phyloP scores from a whole-genome alignment of 345 rosid genomes.

The Balakata baccata region DNA sequence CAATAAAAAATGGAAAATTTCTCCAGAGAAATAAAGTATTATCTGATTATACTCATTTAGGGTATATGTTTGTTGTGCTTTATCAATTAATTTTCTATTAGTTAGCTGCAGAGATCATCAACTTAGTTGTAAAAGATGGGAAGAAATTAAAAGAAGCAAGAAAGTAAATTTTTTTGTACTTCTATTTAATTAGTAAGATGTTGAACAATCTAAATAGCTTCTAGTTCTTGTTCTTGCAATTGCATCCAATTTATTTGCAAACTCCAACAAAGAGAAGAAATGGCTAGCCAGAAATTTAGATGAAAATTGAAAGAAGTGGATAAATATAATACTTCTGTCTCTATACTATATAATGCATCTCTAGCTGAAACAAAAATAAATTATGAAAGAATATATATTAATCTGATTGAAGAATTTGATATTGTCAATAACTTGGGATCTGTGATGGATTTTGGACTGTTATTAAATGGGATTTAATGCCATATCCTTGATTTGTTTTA shows the following conservation, averaged over 20 bases:
- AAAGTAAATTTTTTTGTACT: slow-evolving; percentile 11
- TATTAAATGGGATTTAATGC: slow-evolving; percentile 20
- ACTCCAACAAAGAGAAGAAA: slow-evolving; percentile 15
- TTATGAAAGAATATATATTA: too few species aligned
- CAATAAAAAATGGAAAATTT: neutral
- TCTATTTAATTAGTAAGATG: slow-evolving; percentile 17
- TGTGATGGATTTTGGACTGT: slow-evolving; percentile 35
- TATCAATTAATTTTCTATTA: neutral
- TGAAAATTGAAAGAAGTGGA: slow-evolving; percentile 6
- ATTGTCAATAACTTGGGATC: slow-evolving; percentile 45
- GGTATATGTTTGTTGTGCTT: slow-evolving; percentile 27
- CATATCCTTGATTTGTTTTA: slow-evolving; percentile 46
- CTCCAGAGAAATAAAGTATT: neutral
- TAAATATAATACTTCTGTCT: neutral
- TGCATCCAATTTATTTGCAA: slow-evolving; percentile 6
- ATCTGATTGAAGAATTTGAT: neutral
- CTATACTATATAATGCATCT: too few species aligned
- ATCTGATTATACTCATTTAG: slow-evolving; percentile 20
- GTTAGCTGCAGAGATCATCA: slow-evolving; percentile 7
- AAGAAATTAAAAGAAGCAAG: neutral
- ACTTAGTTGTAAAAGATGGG: slow-evolving; percentile 31
- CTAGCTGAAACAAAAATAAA: too few species aligned
- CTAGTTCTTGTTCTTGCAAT: slow-evolving; percentile 6
- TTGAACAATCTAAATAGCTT: slow-evolving; percentile 20
- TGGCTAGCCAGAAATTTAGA: neutral